A percentile compares a stretch with the other conserved stretches of the same genome.
Evolutionary conservation across 1,139 yeast genomes (phyloP).

Genomic region (Suhomyces yuchorum): DNA sequence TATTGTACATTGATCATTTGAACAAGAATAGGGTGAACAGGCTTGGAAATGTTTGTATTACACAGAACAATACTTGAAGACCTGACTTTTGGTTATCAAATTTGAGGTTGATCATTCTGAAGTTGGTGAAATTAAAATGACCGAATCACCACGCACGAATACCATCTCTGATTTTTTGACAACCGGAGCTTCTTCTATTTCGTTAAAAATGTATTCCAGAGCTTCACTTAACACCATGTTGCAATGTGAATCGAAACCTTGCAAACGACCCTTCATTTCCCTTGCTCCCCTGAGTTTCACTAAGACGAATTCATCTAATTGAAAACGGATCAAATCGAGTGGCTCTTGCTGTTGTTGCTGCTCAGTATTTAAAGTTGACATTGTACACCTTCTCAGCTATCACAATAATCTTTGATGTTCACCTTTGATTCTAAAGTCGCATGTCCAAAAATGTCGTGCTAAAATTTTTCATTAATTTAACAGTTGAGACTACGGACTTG

Average conservation of each 20-base stretch:
- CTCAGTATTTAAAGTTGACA: constrained; percentile 39
- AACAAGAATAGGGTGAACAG: neutral
- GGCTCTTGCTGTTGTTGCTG: constrained; percentile 61
- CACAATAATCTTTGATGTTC: constrained; percentile 1
- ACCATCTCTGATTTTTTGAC: constrained; percentile 80
- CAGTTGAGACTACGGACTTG: neutral
- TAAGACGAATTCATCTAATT: constrained; percentile 82
- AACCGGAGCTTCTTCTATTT: constrained; percentile 46
- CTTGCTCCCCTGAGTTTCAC: constrained; percentile 97
- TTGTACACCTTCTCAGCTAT: constrained; percentile 12
- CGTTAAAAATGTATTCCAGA: constrained; percentile 73
- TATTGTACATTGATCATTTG: constrained; percentile 9
- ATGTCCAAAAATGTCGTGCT: constrained; percentile 12
- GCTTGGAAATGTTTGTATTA: neutral
- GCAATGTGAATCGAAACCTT: constrained; percentile 96
- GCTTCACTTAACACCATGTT: constrained; percentile 95
- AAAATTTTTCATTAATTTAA: constrained; percentile 11
- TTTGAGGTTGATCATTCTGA: constrained; percentile 18
- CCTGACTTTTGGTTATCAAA: neutral
- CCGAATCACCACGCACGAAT: constrained; percentile 95
- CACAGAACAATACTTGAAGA: neutral
- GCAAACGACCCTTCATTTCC: constrained; percentile 86
- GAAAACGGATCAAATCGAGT: constrained; percentile 81
- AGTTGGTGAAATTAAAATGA: constrained; percentile 68
- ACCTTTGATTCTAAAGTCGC: constrained; percentile 7